These are phyloP conservation scores for Diaporthe sp. DNA, from an alignment of 2,329 filamentous ascomycete genomes.

Conservation along the genomic window DNA sequence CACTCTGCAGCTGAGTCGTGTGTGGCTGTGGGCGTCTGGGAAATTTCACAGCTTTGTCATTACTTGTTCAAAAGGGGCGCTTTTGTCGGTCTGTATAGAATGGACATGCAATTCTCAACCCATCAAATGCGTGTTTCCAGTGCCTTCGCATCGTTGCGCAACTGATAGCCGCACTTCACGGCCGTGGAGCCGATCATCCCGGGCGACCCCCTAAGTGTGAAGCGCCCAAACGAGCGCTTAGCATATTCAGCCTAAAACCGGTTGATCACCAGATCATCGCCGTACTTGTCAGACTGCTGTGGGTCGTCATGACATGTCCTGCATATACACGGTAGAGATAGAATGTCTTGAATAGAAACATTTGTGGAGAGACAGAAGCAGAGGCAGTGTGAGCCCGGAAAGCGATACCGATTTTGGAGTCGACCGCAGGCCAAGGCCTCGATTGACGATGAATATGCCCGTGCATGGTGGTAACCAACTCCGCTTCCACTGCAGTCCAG, in stretches of 20 bases:
- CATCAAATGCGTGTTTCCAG: too few species aligned
- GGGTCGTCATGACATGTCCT: conserved; percentile 19
- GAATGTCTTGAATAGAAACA: neutral
- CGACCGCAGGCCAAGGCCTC: neutral
- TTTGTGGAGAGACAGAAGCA: conserved; percentile 16
- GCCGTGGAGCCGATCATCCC: neutral
- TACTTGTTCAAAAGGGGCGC: too few species aligned
- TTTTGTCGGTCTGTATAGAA: too few species aligned
- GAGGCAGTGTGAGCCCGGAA: neutral
- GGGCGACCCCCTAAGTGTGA: neutral
- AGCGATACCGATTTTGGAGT: conserved; percentile 4
- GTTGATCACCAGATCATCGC: neutral
- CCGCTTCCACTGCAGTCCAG: neutral
- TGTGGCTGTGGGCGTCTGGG: neutral
- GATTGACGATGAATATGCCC: conserved; percentile 9
- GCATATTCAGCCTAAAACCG: conserved; percentile 10
- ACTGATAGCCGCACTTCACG: neutral
- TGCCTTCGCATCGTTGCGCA: neutral
- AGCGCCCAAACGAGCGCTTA: conserved; percentile 5
- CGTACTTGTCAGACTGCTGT: neutral
- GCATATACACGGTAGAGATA: neutral
- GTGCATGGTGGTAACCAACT: neutral
- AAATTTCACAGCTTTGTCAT: neutral
- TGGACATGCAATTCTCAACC: too few species aligned
- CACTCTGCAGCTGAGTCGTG: neutral